Percentiles rank a stretch among this genome's conserved stretches.
These are phyloP conservation scores for Podospora appendiculata DNA, from an alignment of 495 filamentous ascomycete genomes.

Conservation along the genomic window DNA sequence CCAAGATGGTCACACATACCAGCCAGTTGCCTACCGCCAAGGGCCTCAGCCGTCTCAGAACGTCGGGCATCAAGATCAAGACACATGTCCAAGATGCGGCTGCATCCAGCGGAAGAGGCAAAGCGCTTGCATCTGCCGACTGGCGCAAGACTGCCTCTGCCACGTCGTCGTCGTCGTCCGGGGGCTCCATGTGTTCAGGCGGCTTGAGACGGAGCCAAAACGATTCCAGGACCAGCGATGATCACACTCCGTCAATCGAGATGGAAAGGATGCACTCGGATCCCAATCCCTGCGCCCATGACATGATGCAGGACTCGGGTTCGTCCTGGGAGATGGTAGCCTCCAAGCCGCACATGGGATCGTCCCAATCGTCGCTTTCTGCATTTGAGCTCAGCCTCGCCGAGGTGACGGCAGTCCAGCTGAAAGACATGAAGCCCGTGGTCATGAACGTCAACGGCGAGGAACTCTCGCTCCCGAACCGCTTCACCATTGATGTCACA, in stretches of 20 bases:
- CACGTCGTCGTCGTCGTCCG: slow-evolving; percentile 6
- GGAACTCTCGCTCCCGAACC: slow-evolving; percentile 12
- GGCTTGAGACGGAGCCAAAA: not conserved
- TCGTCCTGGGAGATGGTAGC: slow-evolving; percentile 14
- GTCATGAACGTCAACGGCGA: slow-evolving; percentile 16
- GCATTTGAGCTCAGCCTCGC: not conserved
- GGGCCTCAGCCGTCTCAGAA: slow-evolving; percentile 3
- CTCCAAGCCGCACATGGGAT: slow-evolving; percentile 11
- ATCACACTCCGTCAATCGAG: not conserved
- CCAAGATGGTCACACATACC: slow-evolving; percentile 8
- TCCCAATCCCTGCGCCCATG: not conserved
- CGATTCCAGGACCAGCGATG: slow-evolving; percentile 3
- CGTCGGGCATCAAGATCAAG: slow-evolving; percentile 7
- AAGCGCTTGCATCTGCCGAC: slow-evolving; percentile 17
- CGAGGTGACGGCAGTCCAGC: slow-evolving; percentile 7
- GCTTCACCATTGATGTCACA: slow-evolving; percentile 16
- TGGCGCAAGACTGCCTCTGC: slow-evolving; percentile 17
- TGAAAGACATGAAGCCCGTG: slow-evolving; percentile 13
- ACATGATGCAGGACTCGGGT: slow-evolving; percentile 2
- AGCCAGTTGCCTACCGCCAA: slow-evolving; percentile 1
- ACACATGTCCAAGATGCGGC: slow-evolving; percentile 6
- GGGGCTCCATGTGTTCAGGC: not conserved
- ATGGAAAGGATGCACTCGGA: slow-evolving; percentile 4
- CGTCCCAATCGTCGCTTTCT: not conserved
- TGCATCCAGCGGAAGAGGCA: slow-evolving; percentile 7